Conservation (phyloP, 371 early-diverging fungal genomes). For the Lichtheimia ramosa region DNA sequence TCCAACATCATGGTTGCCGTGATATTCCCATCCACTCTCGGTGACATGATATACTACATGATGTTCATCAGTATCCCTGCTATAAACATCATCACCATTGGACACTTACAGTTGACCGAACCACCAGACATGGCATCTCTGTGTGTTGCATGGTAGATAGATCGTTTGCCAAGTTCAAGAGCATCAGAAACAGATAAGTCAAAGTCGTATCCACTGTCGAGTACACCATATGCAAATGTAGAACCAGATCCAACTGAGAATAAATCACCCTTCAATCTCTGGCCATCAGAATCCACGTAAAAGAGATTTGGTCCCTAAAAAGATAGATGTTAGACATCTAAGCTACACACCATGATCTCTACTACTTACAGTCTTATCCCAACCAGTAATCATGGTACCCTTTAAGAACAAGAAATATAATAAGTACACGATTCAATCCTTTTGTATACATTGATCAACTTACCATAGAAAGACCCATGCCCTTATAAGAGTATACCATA, state of each 20-base stretch:
- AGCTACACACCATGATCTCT: not conserved
- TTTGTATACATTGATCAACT: not conserved
- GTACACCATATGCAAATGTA: constrained; percentile 97
- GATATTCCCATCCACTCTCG: constrained; percentile 89
- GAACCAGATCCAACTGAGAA: constrained; percentile 99
- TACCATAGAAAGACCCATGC: constrained; percentile 98
- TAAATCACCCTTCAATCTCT: constrained; percentile 87
- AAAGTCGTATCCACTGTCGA: constrained; percentile 90
- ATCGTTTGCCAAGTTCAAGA: constrained; percentile 91
- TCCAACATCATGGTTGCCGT: constrained; percentile 85
- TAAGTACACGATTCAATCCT: not conserved
- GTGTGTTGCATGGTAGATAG: constrained; percentile 99
- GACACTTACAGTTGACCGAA: constrained; percentile 75
- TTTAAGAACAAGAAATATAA: constrained; percentile 13
- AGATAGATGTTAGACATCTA: not conserved
- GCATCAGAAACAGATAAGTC: constrained; percentile 95
- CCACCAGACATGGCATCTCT: constrained; percentile 99
- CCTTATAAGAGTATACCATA: constrained; percentile 98
- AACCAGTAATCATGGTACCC: constrained; percentile 99
- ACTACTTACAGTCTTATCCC: constrained; percentile 88
- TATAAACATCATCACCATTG: not conserved
- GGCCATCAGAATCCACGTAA: constrained; percentile 99
- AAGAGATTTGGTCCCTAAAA: constrained; percentile 91
- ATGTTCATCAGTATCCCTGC: constrained; percentile 6
- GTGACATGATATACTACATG: constrained; percentile 89